phyloP scores from a whole-genome alignment of 371 early-diverging fungal genomes.

The Catenaria anguillulae region DNA sequence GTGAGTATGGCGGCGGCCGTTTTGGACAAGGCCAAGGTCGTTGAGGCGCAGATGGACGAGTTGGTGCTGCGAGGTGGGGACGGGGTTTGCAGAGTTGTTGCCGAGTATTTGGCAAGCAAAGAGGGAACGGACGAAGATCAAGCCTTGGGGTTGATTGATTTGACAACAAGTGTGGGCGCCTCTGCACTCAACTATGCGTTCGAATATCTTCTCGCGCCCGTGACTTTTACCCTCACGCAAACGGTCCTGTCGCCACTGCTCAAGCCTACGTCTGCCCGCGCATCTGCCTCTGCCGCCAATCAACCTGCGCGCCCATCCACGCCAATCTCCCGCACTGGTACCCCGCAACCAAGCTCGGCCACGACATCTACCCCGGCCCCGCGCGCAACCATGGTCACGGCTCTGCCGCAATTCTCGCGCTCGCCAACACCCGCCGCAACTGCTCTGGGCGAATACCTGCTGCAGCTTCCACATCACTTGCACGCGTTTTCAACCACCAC shows the following conservation, averaged over 20 bases:
- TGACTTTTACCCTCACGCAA: not conserved
- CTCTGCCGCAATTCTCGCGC: not conserved
- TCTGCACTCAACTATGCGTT: not conserved
- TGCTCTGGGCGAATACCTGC: not conserved
- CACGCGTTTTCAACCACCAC: not conserved
- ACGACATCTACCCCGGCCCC: not conserved
- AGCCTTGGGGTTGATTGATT: too few relatives aligned
- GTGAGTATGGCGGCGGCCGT: too few relatives aligned
- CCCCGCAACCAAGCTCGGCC: too few relatives aligned
- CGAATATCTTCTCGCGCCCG: not conserved
- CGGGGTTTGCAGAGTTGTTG: too few relatives aligned
- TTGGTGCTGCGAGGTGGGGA: too few relatives aligned
- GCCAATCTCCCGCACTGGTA: too few relatives aligned
- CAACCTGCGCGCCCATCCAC: not conserved
- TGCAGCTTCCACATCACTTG: not conserved
- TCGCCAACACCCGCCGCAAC: not conserved
- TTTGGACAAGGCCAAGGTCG: too few relatives aligned
- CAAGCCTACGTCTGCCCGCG: not conserved
- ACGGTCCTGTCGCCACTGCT: not conserved
- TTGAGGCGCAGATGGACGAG: too few relatives aligned
- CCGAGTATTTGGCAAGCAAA: too few relatives aligned
- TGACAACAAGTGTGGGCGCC: too few relatives aligned
- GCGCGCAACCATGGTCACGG: not conserved
- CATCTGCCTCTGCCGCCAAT: not conserved
- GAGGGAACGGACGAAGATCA: too few relatives aligned